Evolutionary conservation across 129 eudicot genomes (phyloP).

Genomic region (Arctium minus): DNA sequence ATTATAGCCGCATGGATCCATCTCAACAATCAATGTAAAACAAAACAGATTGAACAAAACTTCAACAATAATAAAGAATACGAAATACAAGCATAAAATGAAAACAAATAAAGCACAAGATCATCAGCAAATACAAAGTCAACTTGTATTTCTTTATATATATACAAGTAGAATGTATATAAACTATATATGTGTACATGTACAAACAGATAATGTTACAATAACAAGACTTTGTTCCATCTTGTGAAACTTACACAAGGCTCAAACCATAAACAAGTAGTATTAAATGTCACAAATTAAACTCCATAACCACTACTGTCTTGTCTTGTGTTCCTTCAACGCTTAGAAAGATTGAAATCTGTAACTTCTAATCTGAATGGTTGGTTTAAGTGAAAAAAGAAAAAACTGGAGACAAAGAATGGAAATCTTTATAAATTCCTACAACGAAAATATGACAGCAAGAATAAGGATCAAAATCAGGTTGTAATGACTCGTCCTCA

Average conservation of each 20-base stretch:
- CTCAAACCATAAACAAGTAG: not conserved
- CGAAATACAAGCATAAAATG: not conserved
- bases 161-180: not conserved
- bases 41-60: not conserved
- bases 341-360: not conserved
- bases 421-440: constrained; percentile 2
- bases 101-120: not conserved
- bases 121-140: not conserved
- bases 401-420: not conserved
- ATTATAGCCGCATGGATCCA: not conserved
- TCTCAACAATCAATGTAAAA: not conserved
- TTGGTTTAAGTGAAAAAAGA: not conserved
- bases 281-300: not conserved
- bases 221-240: not conserved
- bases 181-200: not conserved
- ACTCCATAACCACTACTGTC: not conserved
- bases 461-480: constrained; percentile 26
- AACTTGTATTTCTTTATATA: not conserved
- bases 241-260: too few species aligned
- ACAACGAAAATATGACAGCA: constrained; percentile 21
- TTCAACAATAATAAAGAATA: not conserved
- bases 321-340: not conserved
- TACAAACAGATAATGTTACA: not conserved
- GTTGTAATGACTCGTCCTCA: constrained; percentile 17
- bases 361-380: not conserved